Base-by-base conservation (phyloP, 495 filamentous ascomycete genomes). In the Cladorrhinum samala region DNA sequence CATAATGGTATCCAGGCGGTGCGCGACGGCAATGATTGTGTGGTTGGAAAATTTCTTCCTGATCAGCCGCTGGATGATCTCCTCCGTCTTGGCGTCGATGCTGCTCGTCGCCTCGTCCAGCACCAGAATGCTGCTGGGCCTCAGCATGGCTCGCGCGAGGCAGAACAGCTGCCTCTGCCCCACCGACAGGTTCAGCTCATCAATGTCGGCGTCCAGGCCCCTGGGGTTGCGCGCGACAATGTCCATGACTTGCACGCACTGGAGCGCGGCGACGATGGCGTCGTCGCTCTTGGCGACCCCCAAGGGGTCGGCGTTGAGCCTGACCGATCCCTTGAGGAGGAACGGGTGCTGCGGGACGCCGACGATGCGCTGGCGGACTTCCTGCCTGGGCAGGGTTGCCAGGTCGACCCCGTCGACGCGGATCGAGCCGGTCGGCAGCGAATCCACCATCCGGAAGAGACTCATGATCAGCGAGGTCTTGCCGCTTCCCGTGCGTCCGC, bases 161-260 rank as follows among this genome's bases (percentile, higher is more conserved):
- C 79, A 79, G 54, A 86, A 74, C 17, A 87, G 68, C 62, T 86
- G 84, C 21, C 68, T 69, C 57, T 87, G 82, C 1, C 84, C 84
- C 39, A 38, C 46, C 0, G 59, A 62, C 20, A 65, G 42, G 19
- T 60, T 60, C 43, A 62, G 9, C 5, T 57, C 64, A 8, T 73
- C 65, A 45, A 77, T 55, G 3, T 68, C 63, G 6, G 58, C 57
- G 48, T 75, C 71, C 5, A 78, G 49, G 0, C 75, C 17, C 13
- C 24, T 73, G 17, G 73, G 72, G 13, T 68, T 66, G 13, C 57
- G 56, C 14, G 66, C 49, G 23, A 79, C 62, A 9, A 70, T 18
- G 9, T 69, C 58, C 67, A 66, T 66, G 9, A 78, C 53, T 49
- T 69, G 63, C 16, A 74, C 71, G 16, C 56, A 61, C 17, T 66